Evolutionary conservation across 371 early-diverging fungal species (phyloP), one percentile per base, ranked within the genome.

Genomic region (Actinomucor elegans): DNA sequence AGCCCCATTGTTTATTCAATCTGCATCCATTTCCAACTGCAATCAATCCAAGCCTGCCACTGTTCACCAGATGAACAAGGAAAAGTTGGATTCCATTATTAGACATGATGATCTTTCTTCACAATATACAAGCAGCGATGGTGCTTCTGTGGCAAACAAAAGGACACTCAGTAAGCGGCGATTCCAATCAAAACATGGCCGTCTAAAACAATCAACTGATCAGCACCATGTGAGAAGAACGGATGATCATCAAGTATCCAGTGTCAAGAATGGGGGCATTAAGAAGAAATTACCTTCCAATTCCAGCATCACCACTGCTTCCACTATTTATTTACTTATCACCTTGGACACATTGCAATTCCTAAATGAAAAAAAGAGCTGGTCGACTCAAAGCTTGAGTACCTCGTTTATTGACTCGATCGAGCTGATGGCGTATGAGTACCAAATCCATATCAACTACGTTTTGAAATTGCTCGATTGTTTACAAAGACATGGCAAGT

Each of bases 91-190:
- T 2, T 50, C 17, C 7, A 61, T 61, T 23, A 35, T 61, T 36
- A 46, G 41, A 1, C 61, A 55, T 24, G 61, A 61, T 33, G 55
- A 55, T 20, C 40, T 61, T 11, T 55, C 61, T 41, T 40, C 54
- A 7, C 24, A 42, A 17, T 26, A 55, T 27, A 52, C 26, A 8
- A n/a, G n/a, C 26, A 24, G 18, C 18, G 10, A 17, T 11, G 21
- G 47, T 12, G 18, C 21, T n/a, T 5, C 23, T 46, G 15, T 27
- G 10, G 12, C 43, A 2, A n/a, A 7, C 15, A 34, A 28, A 36
- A 35, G 23, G 1, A 36, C 14, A 11, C 12, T 1, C 8, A 40
- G 24, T 24, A n/a, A n/a, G n/a, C 9, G 40, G 40, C 40, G 23
- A 3, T 24, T 23, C 11, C 18, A 37, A 18, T 40, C 23, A 4